Evolutionary conservation across 768 basidiomycete genomes (phyloP).

Genomic region (Lepiota brunneoincarnata): DNA sequence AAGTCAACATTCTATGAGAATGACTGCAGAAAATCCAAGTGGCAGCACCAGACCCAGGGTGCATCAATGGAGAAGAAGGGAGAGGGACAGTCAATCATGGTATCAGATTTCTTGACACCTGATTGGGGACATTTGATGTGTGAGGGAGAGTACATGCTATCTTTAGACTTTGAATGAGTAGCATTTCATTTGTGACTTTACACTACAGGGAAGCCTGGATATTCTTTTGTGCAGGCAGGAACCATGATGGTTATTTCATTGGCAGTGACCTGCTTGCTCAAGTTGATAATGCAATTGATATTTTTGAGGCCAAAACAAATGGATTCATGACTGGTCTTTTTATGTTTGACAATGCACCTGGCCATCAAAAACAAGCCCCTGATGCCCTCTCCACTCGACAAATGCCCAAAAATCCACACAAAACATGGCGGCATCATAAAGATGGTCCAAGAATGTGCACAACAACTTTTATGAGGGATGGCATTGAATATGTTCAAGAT

Average conservation of each 20-base stretch:
- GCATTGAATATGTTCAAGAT: constrained; percentile 15
- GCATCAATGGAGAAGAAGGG: constrained; percentile 29
- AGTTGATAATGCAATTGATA: constrained; percentile 25
- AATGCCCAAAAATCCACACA: constrained; percentile 19
- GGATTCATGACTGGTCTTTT: background rate
- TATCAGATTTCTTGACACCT: constrained; percentile 29
- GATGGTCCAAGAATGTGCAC: constrained; percentile 16
- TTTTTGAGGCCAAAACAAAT: constrained; percentile 26
- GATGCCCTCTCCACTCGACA: constrained; percentile 17
- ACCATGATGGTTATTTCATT: constrained; percentile 28
- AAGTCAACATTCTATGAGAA: constrained; percentile 38
- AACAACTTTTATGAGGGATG: constrained; percentile 8
- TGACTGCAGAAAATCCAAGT: constrained; percentile 25
- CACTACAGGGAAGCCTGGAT: constrained; percentile 15
- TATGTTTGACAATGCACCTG: constrained; percentile 19
- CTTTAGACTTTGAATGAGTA: constrained; percentile 4
- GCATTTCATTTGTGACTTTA: constrained; percentile 1
- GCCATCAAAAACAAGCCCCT: constrained; percentile 19
- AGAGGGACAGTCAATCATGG: constrained; percentile 34
- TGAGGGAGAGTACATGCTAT: constrained; percentile 16
- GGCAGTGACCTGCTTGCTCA: constrained; percentile 22
- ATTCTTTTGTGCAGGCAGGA: constrained; percentile 28
- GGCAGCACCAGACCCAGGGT: constrained; percentile 21
- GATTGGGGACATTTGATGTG: constrained; percentile 26
- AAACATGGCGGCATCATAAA: constrained; percentile 15